Conservation (phyloP, 169 alveolate species). For the Plasmodium vivax region DNA sequence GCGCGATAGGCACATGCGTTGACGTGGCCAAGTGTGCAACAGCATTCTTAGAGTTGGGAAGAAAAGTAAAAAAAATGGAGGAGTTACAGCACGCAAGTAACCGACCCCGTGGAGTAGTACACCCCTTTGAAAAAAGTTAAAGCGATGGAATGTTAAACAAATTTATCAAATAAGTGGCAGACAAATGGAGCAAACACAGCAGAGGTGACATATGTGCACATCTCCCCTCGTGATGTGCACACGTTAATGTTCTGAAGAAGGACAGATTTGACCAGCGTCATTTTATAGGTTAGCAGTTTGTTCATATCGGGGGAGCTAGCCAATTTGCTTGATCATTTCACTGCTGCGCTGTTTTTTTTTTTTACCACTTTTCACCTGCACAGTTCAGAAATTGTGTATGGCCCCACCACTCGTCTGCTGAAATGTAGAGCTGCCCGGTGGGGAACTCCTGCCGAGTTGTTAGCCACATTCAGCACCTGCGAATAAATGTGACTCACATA, state of each 20-base stretch:
- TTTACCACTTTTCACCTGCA: constrained; percentile 19
- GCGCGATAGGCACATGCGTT: background rate
- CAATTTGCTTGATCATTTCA: background rate
- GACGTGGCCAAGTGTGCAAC: background rate
- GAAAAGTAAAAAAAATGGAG: background rate
- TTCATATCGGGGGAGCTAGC: background rate
- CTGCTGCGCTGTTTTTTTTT: background rate
- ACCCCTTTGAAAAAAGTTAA: background rate
- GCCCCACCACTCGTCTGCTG: constrained; percentile 37
- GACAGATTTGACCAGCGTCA: background rate
- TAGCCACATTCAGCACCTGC: background rate
- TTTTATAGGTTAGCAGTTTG: background rate
- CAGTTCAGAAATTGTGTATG: constrained; percentile 57
- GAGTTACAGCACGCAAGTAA: background rate
- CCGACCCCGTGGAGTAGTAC: background rate
- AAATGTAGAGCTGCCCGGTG: background rate
- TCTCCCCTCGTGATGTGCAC: too few relatives aligned
- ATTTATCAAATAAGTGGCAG: background rate
- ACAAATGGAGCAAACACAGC: background rate
- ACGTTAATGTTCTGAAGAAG: background rate
- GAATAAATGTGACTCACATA: constrained; percentile 11
- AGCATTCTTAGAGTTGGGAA: background rate
- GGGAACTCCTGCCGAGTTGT: background rate
- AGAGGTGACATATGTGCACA: background rate
- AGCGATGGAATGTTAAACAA: background rate